Percentiles rank a stretch among this genome's conserved stretches.
These are phyloP conservation scores for Teratosphaeria gauchensis DNA, from an alignment of 2,329 filamentous ascomycete species.

Conservation along the genomic window DNA sequence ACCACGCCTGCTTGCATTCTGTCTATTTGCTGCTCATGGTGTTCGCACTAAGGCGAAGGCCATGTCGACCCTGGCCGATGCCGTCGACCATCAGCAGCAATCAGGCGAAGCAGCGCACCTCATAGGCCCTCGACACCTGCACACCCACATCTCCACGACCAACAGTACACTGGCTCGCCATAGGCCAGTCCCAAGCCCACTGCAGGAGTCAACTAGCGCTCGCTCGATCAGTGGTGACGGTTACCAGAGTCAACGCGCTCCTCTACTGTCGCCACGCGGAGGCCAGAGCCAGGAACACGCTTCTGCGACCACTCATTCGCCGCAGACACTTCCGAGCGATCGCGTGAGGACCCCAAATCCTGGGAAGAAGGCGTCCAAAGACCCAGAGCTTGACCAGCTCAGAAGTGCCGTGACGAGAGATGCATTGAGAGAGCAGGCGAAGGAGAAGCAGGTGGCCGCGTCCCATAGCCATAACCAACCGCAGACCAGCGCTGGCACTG, in stretches of 20 bases:
- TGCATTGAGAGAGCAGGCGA: constrained; percentile 16
- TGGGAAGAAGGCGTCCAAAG: constrained; percentile 10
- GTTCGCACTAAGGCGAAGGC: neutral
- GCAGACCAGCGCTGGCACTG: constrained; percentile 23
- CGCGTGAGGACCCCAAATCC: constrained; percentile 11
- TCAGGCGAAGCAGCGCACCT: neutral
- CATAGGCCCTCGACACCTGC: neutral
- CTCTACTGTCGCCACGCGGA: neutral
- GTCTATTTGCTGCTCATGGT: neutral
- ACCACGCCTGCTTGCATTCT: neutral
- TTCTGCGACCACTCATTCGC: neutral
- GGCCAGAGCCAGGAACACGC: neutral
- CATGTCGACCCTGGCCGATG: neutral
- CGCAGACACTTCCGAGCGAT: constrained; percentile 1
- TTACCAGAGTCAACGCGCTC: neutral
- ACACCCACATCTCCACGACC: neutral
- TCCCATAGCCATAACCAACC: neutral
- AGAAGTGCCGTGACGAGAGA: constrained; percentile 16
- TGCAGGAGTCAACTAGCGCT: constrained; percentile 4
- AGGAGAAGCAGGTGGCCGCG: constrained; percentile 6
- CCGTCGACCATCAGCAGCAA: neutral
- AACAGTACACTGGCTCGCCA: neutral
- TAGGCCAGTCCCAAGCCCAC: constrained; percentile 5
- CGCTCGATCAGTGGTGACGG: neutral
- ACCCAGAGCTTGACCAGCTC: constrained; percentile 16